Percentiles rank a stretch among this genome's conserved stretches.
Evolutionary conservation across 2,329 filamentous ascomycete species (phyloP).

Genomic region (Paradendryphiella salina): DNA sequence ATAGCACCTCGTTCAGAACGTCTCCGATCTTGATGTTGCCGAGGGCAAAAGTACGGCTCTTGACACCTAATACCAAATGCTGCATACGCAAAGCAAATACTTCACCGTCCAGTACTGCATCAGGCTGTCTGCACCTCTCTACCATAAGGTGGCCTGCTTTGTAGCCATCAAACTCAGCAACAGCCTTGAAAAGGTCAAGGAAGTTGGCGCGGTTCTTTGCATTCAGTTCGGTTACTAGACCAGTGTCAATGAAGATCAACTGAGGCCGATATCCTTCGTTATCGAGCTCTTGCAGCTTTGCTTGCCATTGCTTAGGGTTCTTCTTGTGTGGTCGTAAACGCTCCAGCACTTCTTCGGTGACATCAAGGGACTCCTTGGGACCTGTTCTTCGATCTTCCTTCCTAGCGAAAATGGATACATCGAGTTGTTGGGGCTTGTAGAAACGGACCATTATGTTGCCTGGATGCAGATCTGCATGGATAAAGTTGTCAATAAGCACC

Average conservation of each 20-base stretch:
- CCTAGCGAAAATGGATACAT: conserved; percentile 59
- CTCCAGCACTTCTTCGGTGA: conserved; percentile 83
- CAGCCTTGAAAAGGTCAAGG: conserved; percentile 89
- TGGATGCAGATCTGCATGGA: conserved; percentile 93
- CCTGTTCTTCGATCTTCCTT: conserved; percentile 41
- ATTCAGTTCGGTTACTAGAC: conserved; percentile 92
- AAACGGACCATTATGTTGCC: conserved; percentile 99
- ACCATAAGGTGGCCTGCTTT: conserved; percentile 95
- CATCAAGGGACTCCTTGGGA: conserved; percentile 64
- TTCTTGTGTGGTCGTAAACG: conserved; percentile 75
- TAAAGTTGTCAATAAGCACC: conserved; percentile 95
- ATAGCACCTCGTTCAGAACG: conserved; percentile 84
- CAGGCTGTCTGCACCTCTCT: conserved; percentile 88
- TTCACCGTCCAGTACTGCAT: conserved; percentile 84
- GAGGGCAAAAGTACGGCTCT: conserved; percentile 85
- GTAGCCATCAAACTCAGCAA: conserved; percentile 96
- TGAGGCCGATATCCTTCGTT: conserved; percentile 88
- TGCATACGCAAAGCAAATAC: conserved; percentile 97
- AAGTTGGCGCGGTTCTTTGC: conserved; percentile 85
- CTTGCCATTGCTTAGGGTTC: conserved; percentile 70
- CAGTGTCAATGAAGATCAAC: conserved; percentile 95
- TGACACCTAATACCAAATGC: conserved; percentile 88
- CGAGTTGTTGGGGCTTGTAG: conserved; percentile 77
- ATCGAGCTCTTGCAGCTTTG: conserved; percentile 75
- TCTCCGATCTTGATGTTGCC: conserved; percentile 97